phyloP scores from a whole-genome alignment of 2,329 filamentous ascomycete species.

The Sporothrix brunneoviolacea region DNA sequence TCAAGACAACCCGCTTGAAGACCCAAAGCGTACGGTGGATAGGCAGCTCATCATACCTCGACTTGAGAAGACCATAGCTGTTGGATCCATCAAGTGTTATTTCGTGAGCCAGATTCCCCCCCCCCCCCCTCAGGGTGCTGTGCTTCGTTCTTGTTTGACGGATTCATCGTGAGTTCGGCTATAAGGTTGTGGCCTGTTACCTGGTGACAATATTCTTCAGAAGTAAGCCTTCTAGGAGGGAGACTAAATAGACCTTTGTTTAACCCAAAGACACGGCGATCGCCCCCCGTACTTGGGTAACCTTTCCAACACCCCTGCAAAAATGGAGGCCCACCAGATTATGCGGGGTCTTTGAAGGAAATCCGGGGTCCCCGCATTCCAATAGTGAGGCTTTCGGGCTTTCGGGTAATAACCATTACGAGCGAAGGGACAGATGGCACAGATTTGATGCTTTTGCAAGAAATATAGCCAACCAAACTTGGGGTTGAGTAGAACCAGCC shows the following conservation, averaged over 20 bases:
- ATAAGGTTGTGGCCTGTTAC: neutral
- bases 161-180: neutral
- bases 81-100: no score
- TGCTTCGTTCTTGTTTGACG: neutral
- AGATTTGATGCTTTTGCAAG: no score
- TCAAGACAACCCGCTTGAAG: conserved; percentile 6
- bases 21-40: conserved; percentile 10
- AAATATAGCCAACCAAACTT: neutral
- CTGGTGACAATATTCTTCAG: neutral
- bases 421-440: no score
- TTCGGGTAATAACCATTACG: no score
- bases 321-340: neutral
- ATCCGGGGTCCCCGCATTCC: no score
- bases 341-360: no score
- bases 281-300: no score
- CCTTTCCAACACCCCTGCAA: no score
- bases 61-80: conserved; percentile 13
- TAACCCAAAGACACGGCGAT: neutral
- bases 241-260: conserved; percentile 1
- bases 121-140: no score
- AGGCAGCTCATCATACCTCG: conserved; percentile 8
- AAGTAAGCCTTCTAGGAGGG: neutral
- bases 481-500: neutral
- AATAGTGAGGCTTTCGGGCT: no score
- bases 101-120: no score